Evolutionary conservation across 1,284 basidiomycete species (phyloP), one percentile per base, ranked within the genome.

Genomic region (Irpex lacteus): DNA sequence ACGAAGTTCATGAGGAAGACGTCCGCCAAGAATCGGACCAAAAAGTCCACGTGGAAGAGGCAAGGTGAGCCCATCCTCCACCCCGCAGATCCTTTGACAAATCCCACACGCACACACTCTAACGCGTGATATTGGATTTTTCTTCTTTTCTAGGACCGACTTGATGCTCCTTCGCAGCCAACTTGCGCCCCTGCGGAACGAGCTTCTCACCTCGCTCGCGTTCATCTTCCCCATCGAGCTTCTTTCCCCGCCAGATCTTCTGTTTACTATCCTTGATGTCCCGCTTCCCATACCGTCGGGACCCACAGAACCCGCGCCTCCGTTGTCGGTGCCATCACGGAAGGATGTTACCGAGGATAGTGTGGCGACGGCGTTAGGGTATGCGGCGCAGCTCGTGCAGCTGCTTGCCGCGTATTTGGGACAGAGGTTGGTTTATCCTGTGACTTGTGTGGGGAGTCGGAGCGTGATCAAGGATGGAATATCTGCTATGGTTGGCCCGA

Each of bases 391-490:
- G 72, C 83, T 95, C 2, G 83, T 96, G 49, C 90, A 94, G 61
- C 78, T 95, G 11, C 80, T 98, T 56, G 87, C 92, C 0, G 82
- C 84, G n/a, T 94, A 97, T 69, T 79, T 92, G 66, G 89, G 88
- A 1, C 88, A 88, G 65, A 81, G 83, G n/a, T 78, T 98, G 52
- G 84, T 92, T 6, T 98, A 98, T 78, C 94, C 95, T 32, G 84
- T 98, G 63, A 95, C 91, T 26, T 96, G 88, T 73, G 84, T 94
- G 60, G 95, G 94, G 4, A 96, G 94, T 68, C 82, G 91, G 64
- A 96, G 94, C 76, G 77, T 95, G 67, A 92, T 98, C 65, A 87
- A 88, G 71, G 96, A 98, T 78, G 90, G 89, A 9, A 96, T 98
- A 61, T 95, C 92, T 63, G 89, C 91, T 5, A 97, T 98, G 91